Conservation (phyloP, 1,139 yeast genomes). For the Arxiozyma slooffiae region DNA sequence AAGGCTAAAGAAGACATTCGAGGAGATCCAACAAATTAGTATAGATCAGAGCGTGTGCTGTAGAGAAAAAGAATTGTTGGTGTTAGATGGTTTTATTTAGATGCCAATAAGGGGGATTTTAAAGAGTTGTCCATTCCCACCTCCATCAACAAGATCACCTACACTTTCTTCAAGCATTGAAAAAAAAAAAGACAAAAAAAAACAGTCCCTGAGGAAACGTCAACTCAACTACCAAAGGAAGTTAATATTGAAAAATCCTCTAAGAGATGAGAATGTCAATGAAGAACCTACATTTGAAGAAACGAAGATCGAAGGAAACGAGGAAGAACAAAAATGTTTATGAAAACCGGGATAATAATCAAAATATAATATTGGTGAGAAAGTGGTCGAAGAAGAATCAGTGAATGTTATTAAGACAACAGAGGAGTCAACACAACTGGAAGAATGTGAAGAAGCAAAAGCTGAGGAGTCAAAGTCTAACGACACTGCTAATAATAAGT, state of each 20-base stretch:
- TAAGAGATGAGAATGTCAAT: not conserved
- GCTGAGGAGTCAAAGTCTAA: not conserved
- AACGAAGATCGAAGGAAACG: constrained; percentile 1
- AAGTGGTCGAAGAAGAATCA: constrained; percentile 1
- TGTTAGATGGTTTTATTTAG: constrained; percentile 72
- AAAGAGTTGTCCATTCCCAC: constrained; percentile 29
- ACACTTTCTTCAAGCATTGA: not conserved
- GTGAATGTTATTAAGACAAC: not conserved
- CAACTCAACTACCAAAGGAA: not conserved
- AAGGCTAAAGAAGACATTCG: constrained; percentile 50
- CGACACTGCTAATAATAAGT: not conserved
- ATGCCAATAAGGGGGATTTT: constrained; percentile 33
- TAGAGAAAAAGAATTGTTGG: constrained; percentile 85
- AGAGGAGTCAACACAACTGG: constrained; percentile 6
- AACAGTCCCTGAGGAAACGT: not conserved
- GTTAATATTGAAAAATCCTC: not conserved
- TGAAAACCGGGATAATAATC: constrained; percentile 7
- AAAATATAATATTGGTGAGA: constrained; percentile 1
- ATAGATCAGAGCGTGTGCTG: constrained; percentile 91
- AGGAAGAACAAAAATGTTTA: constrained; percentile 4
- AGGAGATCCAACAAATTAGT: constrained; percentile 65
- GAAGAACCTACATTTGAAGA: not conserved
- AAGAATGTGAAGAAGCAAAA: constrained; percentile 7
- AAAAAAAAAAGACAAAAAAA: too few relatives aligned
- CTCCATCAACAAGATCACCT: constrained; percentile 11